These are phyloP conservation scores for Cyclotella cryptica DNA, from an alignment of 108 stramenopile species.

Conservation along the genomic window DNA sequence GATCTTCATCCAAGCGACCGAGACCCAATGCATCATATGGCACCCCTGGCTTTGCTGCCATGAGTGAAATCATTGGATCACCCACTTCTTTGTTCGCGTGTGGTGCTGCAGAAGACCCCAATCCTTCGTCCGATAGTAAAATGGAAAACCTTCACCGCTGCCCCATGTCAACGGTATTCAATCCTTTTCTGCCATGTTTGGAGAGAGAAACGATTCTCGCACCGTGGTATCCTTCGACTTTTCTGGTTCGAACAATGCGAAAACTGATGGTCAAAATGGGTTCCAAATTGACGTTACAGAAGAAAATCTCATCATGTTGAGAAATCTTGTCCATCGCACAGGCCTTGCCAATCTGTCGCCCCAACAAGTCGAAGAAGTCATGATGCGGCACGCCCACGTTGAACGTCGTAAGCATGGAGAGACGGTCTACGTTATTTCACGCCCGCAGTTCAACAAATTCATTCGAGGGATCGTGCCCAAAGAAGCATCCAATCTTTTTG, in stretches of 20 bases:
- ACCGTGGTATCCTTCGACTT: slow-evolving; percentile 85
- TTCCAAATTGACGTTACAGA: slow-evolving; percentile 84
- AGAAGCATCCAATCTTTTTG: slow-evolving; percentile 46
- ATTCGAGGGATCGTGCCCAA: slow-evolving; percentile 59
- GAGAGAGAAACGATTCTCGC: slow-evolving; percentile 56
- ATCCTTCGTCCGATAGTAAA: slow-evolving; percentile 25
- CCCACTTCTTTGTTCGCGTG: slow-evolving; percentile 44
- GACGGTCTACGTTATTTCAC: slow-evolving; percentile 45
- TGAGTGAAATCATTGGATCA: slow-evolving; percentile 45
- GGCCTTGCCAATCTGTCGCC: slow-evolving; percentile 62
- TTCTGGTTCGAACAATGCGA: slow-evolving; percentile 51
- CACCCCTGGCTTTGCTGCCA: slow-evolving; percentile 20
- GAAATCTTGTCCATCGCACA: slow-evolving; percentile 68
- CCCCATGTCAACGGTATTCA: slow-evolving; percentile 16
- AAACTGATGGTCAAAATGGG: not conserved
- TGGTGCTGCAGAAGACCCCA: slow-evolving; percentile 31
- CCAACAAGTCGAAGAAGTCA: slow-evolving; percentile 63
- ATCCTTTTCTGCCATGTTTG: slow-evolving; percentile 52
- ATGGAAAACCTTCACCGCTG: slow-evolving; percentile 4
- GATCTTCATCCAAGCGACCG: slow-evolving; percentile 36
- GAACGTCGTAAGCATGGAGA: slow-evolving; percentile 28
- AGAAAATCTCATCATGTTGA: slow-evolving; percentile 76
- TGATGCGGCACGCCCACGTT: slow-evolving; percentile 53
- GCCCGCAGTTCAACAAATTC: slow-evolving; percentile 51
- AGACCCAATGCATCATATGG: slow-evolving; percentile 13